phyloP scores from a whole-genome alignment of 1,139 yeast species.

The Suhomyces bokatorum region DNA sequence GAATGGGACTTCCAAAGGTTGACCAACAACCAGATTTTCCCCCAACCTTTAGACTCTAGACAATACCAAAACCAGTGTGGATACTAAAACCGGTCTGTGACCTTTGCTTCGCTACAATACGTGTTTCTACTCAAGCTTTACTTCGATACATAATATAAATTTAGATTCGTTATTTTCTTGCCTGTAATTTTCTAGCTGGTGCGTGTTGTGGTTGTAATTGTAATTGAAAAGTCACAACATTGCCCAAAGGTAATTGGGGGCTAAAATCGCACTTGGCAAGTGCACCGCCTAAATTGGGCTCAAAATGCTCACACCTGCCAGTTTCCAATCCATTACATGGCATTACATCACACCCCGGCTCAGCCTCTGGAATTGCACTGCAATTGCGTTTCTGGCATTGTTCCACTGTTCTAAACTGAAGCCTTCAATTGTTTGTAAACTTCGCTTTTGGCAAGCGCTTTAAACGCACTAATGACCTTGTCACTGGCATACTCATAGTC shows the following conservation, averaged over 20 bases:
- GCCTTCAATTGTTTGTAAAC: background rate
- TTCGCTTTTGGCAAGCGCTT: constrained; percentile 9
- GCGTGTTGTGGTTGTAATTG: too few relatives aligned
- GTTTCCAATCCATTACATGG: background rate
- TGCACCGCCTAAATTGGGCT: too few relatives aligned
- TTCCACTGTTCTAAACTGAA: too few relatives aligned
- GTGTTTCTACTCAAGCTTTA: background rate
- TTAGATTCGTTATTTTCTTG: background rate
- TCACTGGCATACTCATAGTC: constrained; percentile 53
- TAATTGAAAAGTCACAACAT: too few relatives aligned
- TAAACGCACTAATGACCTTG: constrained; percentile 21
- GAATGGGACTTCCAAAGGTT: constrained; percentile 85
- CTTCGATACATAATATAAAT: constrained; percentile 6
- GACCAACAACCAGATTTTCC: constrained; percentile 63
- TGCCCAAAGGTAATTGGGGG: background rate
- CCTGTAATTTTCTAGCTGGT: too few relatives aligned
- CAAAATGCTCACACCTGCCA: too few relatives aligned
- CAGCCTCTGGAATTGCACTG: background rate
- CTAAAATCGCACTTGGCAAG: background rate
- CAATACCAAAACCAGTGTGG: constrained; percentile 70
- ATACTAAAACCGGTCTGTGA: constrained; percentile 17
- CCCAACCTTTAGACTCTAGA: constrained; percentile 71
- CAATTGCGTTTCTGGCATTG: too few relatives aligned
- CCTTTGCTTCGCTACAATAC: constrained; percentile 1
- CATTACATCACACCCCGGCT: background rate